Conservation (phyloP, 1,284 basidiomycete genomes). For the Trichosporon faecale region DNA sequence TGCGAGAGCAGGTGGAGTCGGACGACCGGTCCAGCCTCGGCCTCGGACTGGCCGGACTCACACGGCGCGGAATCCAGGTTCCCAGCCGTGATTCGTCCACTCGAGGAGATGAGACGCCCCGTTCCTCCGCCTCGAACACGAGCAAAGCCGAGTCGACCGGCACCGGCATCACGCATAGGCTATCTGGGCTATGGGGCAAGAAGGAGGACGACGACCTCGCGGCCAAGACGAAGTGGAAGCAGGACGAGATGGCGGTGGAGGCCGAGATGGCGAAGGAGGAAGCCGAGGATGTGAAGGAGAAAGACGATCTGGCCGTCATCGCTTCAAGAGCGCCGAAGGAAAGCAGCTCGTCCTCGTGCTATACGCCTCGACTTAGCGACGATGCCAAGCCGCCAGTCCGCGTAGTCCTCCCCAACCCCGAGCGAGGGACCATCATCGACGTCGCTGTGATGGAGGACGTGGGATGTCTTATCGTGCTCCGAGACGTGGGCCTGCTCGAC, state of each 20-base stretch:
- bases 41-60: slow-evolving; percentile 34
- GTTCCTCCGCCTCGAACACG: slow-evolving; percentile 25
- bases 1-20: slow-evolving; percentile 33
- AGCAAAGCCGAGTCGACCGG: slow-evolving; percentile 17
- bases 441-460: slow-evolving; percentile 37
- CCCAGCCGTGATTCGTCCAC: slow-evolving; percentile 19
- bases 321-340: background rate
- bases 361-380: background rate
- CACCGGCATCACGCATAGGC: slow-evolving; percentile 2
- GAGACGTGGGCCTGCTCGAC: slow-evolving; percentile 45
- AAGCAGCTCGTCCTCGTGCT: background rate
- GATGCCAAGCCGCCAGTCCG: slow-evolving; percentile 18
- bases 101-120: slow-evolving; percentile 28
- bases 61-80: slow-evolving; percentile 31
- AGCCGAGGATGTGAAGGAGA: slow-evolving; percentile 32
- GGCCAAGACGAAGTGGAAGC: slow-evolving; percentile 27
- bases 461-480: slow-evolving; percentile 32
- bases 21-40: slow-evolving; percentile 28
- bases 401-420: slow-evolving; percentile 32
- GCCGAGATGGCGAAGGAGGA: slow-evolving; percentile 40
- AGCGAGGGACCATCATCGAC: slow-evolving; percentile 35
- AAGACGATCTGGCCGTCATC: background rate
- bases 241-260: slow-evolving; percentile 44
- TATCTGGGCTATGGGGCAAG: slow-evolving; percentile 7
- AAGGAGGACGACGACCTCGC: slow-evolving; percentile 13